Conservation (phyloP, 169 alveolate genomes). For the Plasmodium vivax region DNA sequence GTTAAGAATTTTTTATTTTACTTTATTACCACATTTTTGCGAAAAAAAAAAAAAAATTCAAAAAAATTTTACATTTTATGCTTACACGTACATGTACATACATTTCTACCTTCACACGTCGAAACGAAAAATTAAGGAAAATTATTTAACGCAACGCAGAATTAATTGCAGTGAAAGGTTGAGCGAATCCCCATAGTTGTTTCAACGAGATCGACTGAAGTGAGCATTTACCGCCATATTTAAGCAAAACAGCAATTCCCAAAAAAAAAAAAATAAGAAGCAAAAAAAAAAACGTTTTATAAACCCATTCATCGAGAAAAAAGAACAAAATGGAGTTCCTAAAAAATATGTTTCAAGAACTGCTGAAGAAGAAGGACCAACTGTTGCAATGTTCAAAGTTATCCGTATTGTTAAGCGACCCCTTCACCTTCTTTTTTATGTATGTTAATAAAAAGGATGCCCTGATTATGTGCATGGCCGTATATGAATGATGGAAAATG, state of each 20-base stretch:
- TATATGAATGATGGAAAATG: not conserved
- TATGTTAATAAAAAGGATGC: not conserved
- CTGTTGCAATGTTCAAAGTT: not conserved
- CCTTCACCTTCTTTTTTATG: slow-evolving; percentile 40
- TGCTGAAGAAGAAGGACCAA: slow-evolving; percentile 8
- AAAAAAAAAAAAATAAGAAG: not conserved
- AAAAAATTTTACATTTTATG: not conserved
- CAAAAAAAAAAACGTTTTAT: not conserved
- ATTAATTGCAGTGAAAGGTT: not conserved
- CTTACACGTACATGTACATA: not conserved
- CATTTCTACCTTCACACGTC: not conserved
- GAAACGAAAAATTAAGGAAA: not conserved
- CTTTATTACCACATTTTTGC: not conserved
- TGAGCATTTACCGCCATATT: not conserved
- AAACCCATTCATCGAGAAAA: not conserved
- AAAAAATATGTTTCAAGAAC: not conserved
- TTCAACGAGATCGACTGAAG: not conserved
- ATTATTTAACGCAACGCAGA: not conserved
- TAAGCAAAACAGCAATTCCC: not conserved
- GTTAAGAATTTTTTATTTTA: not conserved
- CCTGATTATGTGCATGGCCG: not conserved
- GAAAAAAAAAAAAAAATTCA: not conserved
- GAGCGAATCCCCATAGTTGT: not conserved
- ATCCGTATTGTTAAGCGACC: slow-evolving; percentile 9
- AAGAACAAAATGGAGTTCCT: slow-evolving; percentile 7